phyloP scores from a whole-genome alignment of 1,139 yeast species.

The Sugiyamaella neomexicana region DNA sequence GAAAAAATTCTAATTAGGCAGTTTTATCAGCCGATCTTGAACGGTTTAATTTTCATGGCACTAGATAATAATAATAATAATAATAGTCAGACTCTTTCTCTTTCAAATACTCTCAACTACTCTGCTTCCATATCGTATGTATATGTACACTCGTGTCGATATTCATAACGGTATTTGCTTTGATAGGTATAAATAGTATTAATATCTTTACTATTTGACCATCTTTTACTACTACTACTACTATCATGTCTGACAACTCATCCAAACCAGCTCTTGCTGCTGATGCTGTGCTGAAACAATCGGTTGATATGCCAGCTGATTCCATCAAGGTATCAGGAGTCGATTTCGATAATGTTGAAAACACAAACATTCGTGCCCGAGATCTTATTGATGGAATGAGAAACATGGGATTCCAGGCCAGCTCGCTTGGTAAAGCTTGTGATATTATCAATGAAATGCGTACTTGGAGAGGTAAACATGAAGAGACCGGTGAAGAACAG shows the following conservation, averaged over 20 bases:
- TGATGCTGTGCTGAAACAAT: constrained; percentile 81
- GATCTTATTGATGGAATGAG: constrained; percentile 81
- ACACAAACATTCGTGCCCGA: constrained; percentile 67
- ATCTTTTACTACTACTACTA: neutral
- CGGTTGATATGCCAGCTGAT: constrained; percentile 81
- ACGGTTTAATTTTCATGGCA: constrained; percentile 2
- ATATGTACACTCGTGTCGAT: constrained; percentile 19
- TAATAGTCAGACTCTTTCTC: neutral
- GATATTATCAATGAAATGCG: constrained; percentile 91
- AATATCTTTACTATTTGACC: neutral
- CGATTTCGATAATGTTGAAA: constrained; percentile 73
- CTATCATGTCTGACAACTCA: too few relatives aligned
- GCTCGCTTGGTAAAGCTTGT: constrained; percentile 81
- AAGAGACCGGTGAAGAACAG: constrained; percentile 63
- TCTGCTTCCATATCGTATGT: constrained; percentile 14
- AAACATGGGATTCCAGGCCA: constrained; percentile 98
- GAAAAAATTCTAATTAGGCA: constrained; percentile 1
- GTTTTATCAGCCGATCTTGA: constrained; percentile 3
- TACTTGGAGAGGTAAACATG: constrained; percentile 87
- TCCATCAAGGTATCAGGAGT: constrained; percentile 80
- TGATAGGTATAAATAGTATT: constrained; percentile 20
- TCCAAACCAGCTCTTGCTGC: constrained; percentile 34
- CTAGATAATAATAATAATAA: too few relatives aligned
- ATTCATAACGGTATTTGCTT: constrained; percentile 16
- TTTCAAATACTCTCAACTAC: neutral